Evolutionary conservation across 306 rosid species (phyloP).

Genomic region (Vigna nakashimae): DNA sequence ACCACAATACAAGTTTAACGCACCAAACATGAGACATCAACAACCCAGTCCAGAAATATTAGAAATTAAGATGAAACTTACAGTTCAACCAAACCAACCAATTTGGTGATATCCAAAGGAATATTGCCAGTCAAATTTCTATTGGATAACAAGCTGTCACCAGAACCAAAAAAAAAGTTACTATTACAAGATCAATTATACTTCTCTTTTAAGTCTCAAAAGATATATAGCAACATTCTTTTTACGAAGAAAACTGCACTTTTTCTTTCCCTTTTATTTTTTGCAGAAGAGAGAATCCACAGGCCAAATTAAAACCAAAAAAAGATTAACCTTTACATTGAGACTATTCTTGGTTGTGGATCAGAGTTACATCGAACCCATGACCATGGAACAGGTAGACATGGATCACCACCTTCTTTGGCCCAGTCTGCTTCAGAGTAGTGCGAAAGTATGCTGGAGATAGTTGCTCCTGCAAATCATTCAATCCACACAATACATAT

Average conservation of each 20-base stretch:
- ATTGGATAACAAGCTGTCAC: conserved; percentile 71
- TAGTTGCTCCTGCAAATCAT: conserved; percentile 60
- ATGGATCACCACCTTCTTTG: conserved; percentile 94
- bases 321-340: conserved; percentile 67
- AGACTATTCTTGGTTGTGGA: conserved; percentile 77
- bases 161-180: conserved; percentile 42
- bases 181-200: conserved; percentile 34
- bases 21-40: conserved; percentile 25
- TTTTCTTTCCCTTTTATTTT: neutral
- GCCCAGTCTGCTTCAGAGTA: conserved; percentile 78
- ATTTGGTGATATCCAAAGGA: conserved; percentile 71
- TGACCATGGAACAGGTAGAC: conserved; percentile 95
- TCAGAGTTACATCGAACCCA: conserved; percentile 89
- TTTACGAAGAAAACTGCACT: conserved; percentile 23
- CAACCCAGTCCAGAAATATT: neutral
- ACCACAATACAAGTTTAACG: conserved; percentile 25
- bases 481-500: conserved; percentile 42
- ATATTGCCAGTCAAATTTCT: conserved; percentile 80
- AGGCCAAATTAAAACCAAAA: conserved; percentile 30
- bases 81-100: conserved; percentile 82
- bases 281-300: conserved; percentile 7
- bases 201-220: conserved; percentile 17
- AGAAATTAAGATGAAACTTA: conserved; percentile 56
- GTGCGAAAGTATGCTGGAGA: conserved; percentile 63
- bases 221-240: conserved; percentile 16